Evolutionary conservation across 148 eudicot genomes (phyloP).

Genomic region (Diospyros lotus): DNA sequence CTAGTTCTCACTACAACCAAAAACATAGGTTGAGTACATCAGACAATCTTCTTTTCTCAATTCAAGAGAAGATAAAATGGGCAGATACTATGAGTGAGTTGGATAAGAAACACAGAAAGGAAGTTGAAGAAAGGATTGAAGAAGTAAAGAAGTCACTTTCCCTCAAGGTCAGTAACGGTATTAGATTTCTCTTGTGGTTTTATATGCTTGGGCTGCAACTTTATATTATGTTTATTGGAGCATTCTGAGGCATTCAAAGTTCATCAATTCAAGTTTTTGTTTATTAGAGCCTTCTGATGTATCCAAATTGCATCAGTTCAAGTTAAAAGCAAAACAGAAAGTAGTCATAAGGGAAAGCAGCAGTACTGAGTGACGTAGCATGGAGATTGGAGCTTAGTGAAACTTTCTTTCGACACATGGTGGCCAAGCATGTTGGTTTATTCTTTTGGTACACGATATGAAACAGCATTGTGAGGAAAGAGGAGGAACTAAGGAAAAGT

Average conservation of each 20-base stretch:
- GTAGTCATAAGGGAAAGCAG: neutral
- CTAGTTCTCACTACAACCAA: neutral
- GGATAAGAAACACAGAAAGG: slow-evolving; percentile 77
- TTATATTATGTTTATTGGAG: neutral
- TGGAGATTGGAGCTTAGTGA: neutral
- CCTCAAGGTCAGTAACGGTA: slow-evolving; percentile 54
- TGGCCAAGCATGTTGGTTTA: neutral
- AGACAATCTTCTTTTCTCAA: slow-evolving; percentile 62
- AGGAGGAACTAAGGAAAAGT: neutral
- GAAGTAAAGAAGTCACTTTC: slow-evolving; percentile 70
- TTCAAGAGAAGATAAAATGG: slow-evolving; percentile 95
- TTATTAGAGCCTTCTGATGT: no score
- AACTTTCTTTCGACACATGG: neutral
- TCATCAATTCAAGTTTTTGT: neutral
- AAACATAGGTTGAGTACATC: slow-evolving; percentile 68
- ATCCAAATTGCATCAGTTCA: no score
- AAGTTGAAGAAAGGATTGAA: slow-evolving; percentile 69
- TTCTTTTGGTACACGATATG: neutral
- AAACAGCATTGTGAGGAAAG: neutral
- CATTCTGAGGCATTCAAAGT: neutral
- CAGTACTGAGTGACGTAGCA: neutral
- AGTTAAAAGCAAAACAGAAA: neutral
- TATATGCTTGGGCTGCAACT: neutral
- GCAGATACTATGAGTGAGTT: slow-evolving; percentile 80
- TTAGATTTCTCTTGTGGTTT: slow-evolving; percentile 8